Evolutionary conservation across 768 basidiomycete genomes (phyloP), one percentile per base, ranked within the genome.

Genomic region (Auricularia auricula-judae): DNA sequence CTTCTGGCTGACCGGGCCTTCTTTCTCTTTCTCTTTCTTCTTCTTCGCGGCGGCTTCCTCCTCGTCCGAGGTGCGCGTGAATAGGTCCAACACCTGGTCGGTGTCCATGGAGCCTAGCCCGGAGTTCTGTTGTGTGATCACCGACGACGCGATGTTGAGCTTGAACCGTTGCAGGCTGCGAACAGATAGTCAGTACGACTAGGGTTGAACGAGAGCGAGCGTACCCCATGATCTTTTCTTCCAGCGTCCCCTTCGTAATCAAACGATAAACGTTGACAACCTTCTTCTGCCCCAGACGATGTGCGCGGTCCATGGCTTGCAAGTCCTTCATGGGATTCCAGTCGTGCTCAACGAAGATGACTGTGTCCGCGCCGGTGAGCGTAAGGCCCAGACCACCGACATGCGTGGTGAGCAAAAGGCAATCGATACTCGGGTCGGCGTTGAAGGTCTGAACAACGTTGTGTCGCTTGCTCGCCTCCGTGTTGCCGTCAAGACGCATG

Each of bases 311-410:
- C 97, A 99, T 99, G 7, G 97, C 97, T 72, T 99, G 97, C 4
- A 98, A 77, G 78, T 99, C 97, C 74, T 98, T 98, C 94, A 96
- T 97, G 5, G 97, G 97, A 74, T 99, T 99, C 97, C 97, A 99
- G 74, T 99, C 97, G 70, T 99, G 97, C 73, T 99, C 97, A 62
- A 99, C 93, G 70, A 99, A 99, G 67, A 99, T 97, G 65, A 99
- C 97, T 0, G 97, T 99, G 73, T 99, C 97, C 5, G 97, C 97
- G 23, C 97, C 96, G 0, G 97, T 99, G 67, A 99, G 77, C 21
- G 96, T 99, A 72, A 99, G 77, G 5, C 97, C 97, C 34, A 99
- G 78, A 2, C 97, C 97, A 64, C 97, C 97, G 56, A 99, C 96
- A 69, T 95, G 93, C 0, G 97, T 99, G 1, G 97, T 99, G 64